These are phyloP conservation scores for Colletotrichum paranaense DNA, from an alignment of 2,329 filamentous ascomycete species.

Conservation along the genomic window DNA sequence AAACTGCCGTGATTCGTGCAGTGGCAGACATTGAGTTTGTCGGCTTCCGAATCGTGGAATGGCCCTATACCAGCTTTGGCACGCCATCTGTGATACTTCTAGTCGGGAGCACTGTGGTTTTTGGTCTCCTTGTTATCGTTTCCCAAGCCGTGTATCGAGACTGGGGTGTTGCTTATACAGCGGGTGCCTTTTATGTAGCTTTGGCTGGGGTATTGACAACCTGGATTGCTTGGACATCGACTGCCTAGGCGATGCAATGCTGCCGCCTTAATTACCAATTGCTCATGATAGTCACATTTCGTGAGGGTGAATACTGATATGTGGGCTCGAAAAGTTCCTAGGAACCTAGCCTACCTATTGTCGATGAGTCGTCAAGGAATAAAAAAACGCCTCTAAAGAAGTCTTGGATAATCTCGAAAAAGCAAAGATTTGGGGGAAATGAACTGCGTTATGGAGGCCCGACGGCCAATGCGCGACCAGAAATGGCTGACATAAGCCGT, in stretches of 20 bases:
- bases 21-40: background rate
- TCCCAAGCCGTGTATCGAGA: background rate
- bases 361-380: too few relatives aligned
- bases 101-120: background rate
- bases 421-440: too few relatives aligned
- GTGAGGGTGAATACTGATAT: too few relatives aligned
- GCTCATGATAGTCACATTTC: too few relatives aligned
- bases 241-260: background rate
- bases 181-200: conserved; percentile 15
- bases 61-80: background rate
- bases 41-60: background rate
- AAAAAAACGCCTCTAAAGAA: too few relatives aligned
- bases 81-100: accelerated
- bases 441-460: too few relatives aligned
- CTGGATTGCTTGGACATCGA: background rate
- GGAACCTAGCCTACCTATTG: too few relatives aligned
- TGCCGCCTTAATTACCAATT: too few relatives aligned
- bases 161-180: conserved; percentile 11
- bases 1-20: background rate
- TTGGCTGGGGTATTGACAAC: background rate
- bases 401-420: too few relatives aligned
- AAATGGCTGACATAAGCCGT: too few relatives aligned
- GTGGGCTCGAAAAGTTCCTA: too few relatives aligned
- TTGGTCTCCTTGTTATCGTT: background rate
- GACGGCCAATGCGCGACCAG: too few relatives aligned